Evolutionary conservation across 768 basidiomycete species (phyloP).

Genomic region (Lentinula sp.): DNA sequence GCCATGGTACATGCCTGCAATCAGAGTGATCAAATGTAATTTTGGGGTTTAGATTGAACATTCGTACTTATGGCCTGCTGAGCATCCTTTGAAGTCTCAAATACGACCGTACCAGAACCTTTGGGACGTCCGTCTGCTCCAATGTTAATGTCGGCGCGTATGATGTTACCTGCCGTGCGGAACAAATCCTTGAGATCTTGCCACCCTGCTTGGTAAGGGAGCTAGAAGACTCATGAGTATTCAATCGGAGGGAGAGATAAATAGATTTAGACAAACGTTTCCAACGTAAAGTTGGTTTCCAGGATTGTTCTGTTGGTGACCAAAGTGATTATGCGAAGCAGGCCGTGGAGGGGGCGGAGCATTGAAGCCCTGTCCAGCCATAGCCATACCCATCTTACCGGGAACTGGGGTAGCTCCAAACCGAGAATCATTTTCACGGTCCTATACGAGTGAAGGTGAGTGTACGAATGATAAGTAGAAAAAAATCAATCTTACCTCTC

Average conservation of each 20-base stretch:
- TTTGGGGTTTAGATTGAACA: neutral
- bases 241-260: neutral
- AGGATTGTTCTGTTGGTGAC: constrained; percentile 50
- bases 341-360: constrained; percentile 81
- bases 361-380: constrained; percentile 84
- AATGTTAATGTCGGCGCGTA: constrained; percentile 93
- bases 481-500: constrained; percentile 59
- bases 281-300: constrained; percentile 92
- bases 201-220: constrained; percentile 98
- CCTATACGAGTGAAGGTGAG: constrained; percentile 42
- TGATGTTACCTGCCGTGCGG: constrained; percentile 90
- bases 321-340: constrained; percentile 35
- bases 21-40: constrained; percentile 7
- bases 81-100: constrained; percentile 87
- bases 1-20: constrained; percentile 88
- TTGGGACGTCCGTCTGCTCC: constrained; percentile 91
- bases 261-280: constrained; percentile 48
- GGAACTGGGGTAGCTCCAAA: constrained; percentile 95
- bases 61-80: constrained; percentile 83
- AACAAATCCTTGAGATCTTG: constrained; percentile 98
- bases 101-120: constrained; percentile 96
- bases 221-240: constrained; percentile 34
- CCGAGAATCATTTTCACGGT: constrained; percentile 93
- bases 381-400: constrained; percentile 93
- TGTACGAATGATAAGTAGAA: neutral